Base-by-base conservation (phyloP, 1,284 basidiomycete genomes). In the Trametes versicolor region DNA sequence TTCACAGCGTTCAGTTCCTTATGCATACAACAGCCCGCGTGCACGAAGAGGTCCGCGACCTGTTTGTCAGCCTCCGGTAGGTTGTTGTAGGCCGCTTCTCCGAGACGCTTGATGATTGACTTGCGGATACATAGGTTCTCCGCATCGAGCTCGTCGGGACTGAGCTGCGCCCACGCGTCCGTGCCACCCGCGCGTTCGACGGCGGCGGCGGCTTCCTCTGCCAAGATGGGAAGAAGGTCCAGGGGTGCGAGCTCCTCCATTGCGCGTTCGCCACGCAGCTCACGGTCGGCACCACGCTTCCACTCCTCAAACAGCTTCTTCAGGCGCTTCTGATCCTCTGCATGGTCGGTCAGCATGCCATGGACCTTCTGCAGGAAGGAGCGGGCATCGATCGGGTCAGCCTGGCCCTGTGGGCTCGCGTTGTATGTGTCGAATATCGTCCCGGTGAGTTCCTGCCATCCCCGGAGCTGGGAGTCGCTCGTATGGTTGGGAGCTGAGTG, bases 1-100 rank as follows among this genome's bases (percentile, higher is more conserved):
- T 77, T 77, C 32, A 80, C 69, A n/a, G 69, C 57, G 61, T 82
- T 82, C 13, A 77, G 68, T 15, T 80, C 79, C 64, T 82, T 82
- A 67, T 82, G 81, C 75, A 79, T 79, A 37, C 76, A 75, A 62
- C 81, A 82, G 0, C 79, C 77, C 4, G 71, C 69, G 68, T 74
- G 74, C 32, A 80, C 64, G 58, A 80, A 79, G 4, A 75, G 63
- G 17, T 60, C 55, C 0, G 73, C 36, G 0, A 36, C 15, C 2
- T 64, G 53, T 25, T 71, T 39, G 4, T 45, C 62, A 0, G 41
- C 13, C 34, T 64, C 55, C 15, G 54, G 41, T 15, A 69, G 25
- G n/a, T 9, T 15, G 2, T 27, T 21, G 13, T 53, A 63, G 0
- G 21, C 17, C 1, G 4, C 50, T 17, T 63, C 41, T 0, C 56